Percentiles rank a stretch among this genome's conserved stretches.
Conservation (phyloP, 495 filamentous ascomycete species). For the Neurospora discreta region DNA sequence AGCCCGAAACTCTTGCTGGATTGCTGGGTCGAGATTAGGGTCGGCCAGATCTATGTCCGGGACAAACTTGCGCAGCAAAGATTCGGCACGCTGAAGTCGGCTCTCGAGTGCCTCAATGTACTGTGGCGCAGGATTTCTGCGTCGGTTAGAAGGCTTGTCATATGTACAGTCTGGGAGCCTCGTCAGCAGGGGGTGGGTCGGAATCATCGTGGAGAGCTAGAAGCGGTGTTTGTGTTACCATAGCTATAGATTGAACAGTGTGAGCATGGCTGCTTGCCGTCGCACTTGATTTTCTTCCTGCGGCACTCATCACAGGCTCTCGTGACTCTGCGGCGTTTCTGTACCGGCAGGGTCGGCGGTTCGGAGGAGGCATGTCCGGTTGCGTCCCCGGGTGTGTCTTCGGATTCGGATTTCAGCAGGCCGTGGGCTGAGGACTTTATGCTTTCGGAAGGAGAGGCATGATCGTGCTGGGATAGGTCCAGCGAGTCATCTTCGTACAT, state of each 20-base stretch:
- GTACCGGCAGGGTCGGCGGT: slow-evolving; percentile 44
- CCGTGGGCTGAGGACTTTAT: slow-evolving; percentile 9
- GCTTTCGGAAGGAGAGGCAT: slow-evolving; percentile 22
- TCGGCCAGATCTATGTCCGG: slow-evolving; percentile 80
- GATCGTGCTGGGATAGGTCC: slow-evolving; percentile 21
- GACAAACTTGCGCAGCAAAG: slow-evolving; percentile 64
- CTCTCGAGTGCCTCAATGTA: slow-evolving; percentile 88
- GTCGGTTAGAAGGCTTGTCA: slow-evolving; percentile 91
- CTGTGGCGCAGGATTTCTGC: slow-evolving; percentile 88
- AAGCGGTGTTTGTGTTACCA: slow-evolving; percentile 46
- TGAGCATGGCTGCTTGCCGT: slow-evolving; percentile 94
- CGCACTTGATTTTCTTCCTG: slow-evolving; percentile 97
- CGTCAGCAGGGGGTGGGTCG: slow-evolving; percentile 22
- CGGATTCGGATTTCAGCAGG: slow-evolving; percentile 18
- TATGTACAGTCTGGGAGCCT: slow-evolving; percentile 75
- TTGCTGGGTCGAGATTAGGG: slow-evolving; percentile 61
- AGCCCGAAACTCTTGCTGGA: slow-evolving; percentile 46
- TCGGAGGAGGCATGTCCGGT: slow-evolving; percentile 11
- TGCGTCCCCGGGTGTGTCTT: slow-evolving; percentile 7
- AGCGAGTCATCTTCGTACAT: slow-evolving; percentile 28
- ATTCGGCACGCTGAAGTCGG: slow-evolving; percentile 73
- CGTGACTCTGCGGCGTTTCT: slow-evolving; percentile 82
- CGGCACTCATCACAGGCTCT: slow-evolving; percentile 93
- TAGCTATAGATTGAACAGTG: slow-evolving; percentile 98
- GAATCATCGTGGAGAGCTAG: not conserved